Evolutionary conservation across 805 yeast species (phyloP), one percentile per base, ranked within the genome.

Genomic region (Ogataea paradorogensis): DNA sequence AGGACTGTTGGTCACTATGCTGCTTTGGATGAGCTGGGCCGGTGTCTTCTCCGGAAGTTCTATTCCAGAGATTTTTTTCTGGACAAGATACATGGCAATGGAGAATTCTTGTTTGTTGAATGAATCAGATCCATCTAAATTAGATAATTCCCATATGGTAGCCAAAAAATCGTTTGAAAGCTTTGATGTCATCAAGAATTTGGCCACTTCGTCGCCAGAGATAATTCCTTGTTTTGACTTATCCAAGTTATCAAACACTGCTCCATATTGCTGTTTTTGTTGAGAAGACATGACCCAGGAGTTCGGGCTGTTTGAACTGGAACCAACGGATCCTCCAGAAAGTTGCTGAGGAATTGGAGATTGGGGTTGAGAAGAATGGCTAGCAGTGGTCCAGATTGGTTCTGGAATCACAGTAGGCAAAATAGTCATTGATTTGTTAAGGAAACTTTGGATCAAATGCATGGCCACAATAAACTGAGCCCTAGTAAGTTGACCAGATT

Each of bases 71-170:
- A 90, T 70, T 54, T 77, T 83, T 62, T 83, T 85, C 63, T 89
- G 95, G 7, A 93, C 93, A 50, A 93, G 74, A 58, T 82, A 91
- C 87, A 93, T 83, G 13, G 98, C 97, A 56, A 93, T 82, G 3
- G 95, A 81, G 61, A 93, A 93, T 61, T 93, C 99, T 48, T 78
- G 71, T 53, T 75, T 78, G 34, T 86, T 73, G 56, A 93, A 88
- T 29, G 74, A 74, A 18, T 96, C 97, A 30, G 85, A 78, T 61
- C 88, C 88, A 50, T 86, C 84, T 46, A 88, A 74, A 60, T 93
- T 97, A 8, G 98, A 79, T 51, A 93, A 71, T 63, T 93, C 99
- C 99, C 99, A 93, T 30, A 91, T 80, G 16, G 78, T 67, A 1
- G 98, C 99, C 47, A 93, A 73, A 15, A 78, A 80, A 36, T 86